Percentiles rank a stretch among this genome's conserved stretches.
phyloP scores from a whole-genome alignment of 169 alveolate species.

The Eimeria maxima region DNA sequence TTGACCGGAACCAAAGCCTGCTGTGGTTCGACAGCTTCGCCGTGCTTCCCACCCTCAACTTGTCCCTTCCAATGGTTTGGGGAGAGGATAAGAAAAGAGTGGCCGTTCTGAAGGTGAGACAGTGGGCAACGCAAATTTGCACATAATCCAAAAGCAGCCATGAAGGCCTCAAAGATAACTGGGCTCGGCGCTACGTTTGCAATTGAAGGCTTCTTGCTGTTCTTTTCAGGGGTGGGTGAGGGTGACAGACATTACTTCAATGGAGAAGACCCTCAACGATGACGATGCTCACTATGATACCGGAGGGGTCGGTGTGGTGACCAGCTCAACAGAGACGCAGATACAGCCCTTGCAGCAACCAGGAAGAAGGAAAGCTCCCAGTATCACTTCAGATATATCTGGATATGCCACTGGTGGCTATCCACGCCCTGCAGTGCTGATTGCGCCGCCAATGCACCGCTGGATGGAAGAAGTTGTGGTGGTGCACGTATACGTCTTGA shows the following conservation, averaged over 20 bases:
- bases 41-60: conserved; percentile 57
- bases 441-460: conserved; percentile 77
- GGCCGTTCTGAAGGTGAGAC: conserved; percentile 56
- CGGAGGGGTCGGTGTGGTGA: neutral
- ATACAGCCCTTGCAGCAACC: neutral
- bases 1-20: conserved; percentile 60
- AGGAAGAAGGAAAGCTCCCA: neutral
- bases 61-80: conserved; percentile 43
- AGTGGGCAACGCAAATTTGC: neutral
- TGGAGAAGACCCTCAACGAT: neutral
- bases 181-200: neutral
- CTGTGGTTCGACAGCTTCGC: conserved; percentile 68
- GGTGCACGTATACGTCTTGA: conserved; percentile 74
- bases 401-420: conserved; percentile 27
- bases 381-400: neutral
- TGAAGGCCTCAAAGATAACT: neutral
- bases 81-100: conserved; percentile 70
- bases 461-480: conserved; percentile 72
- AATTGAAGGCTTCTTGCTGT: neutral
- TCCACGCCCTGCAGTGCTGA: conserved; percentile 33
- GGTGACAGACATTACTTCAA: conserved; percentile 66
- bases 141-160: neutral
- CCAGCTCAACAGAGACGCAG: neutral
- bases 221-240: conserved; percentile 70
- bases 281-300: neutral